Percentiles rank a stretch among this genome's conserved stretches.
Evolutionary conservation across 2,329 filamentous ascomycete genomes (phyloP).

Genomic region (Xylaria sp.): DNA sequence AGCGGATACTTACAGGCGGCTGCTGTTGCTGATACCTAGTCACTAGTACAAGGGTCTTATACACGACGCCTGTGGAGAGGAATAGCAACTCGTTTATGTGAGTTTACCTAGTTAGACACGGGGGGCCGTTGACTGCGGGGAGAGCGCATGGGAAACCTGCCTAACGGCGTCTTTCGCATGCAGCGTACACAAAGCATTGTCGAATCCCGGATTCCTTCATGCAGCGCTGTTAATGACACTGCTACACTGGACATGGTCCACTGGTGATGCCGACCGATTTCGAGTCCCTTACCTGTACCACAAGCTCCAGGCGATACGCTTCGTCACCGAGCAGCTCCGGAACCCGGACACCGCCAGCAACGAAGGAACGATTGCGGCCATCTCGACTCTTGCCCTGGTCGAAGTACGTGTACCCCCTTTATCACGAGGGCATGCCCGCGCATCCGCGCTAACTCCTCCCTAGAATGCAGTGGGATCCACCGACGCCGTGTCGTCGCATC

Average conservation of each 20-base stretch:
- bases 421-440: neutral
- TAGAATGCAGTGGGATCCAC: slow-evolving; percentile 48
- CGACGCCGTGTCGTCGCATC: slow-evolving; percentile 47
- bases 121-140: slow-evolving; percentile 8
- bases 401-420: slow-evolving; percentile 39
- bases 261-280: slow-evolving; percentile 48
- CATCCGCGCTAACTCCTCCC: slow-evolving; percentile 13
- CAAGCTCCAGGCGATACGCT: slow-evolving; percentile 50
- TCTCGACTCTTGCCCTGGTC: slow-evolving; percentile 47
- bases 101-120: slow-evolving; percentile 17
- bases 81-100: slow-evolving; percentile 40
- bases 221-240: slow-evolving; percentile 49
- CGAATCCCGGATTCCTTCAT: slow-evolving; percentile 49
- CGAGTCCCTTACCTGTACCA: slow-evolving; percentile 50
- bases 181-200: slow-evolving; percentile 47
- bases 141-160: slow-evolving; percentile 1
- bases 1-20: slow-evolving; percentile 9
- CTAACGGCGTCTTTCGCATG: slow-evolving; percentile 14
- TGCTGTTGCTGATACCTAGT: slow-evolving; percentile 39
- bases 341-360: slow-evolving; percentile 42
- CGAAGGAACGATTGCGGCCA: slow-evolving; percentile 47
- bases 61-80: slow-evolving; percentile 44
- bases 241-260: slow-evolving; percentile 51
- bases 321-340: slow-evolving; percentile 47
- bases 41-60: slow-evolving; percentile 45